Evolutionary conservation across 495 filamentous ascomycete genomes (phyloP).

Genomic region (Annulohypoxylon maeteangense): DNA sequence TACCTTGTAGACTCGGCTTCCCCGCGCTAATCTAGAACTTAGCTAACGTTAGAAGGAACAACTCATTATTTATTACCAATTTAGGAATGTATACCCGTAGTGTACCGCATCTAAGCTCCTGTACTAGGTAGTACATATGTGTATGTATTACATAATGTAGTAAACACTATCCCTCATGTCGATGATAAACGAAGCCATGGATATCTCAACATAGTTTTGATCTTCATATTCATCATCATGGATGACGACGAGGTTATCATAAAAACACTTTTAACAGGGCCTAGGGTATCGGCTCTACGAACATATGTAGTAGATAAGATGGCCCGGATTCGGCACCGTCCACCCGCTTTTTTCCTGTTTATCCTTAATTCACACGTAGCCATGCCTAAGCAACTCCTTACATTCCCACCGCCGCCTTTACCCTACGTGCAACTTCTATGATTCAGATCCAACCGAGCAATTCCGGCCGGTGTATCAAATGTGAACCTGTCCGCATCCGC

Average conservation of each 20-base stretch:
- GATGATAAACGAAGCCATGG: no score
- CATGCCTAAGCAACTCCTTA: conserved; percentile 12
- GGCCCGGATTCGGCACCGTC: not conserved
- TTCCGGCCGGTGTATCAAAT: conserved; percentile 11
- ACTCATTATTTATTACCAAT: not conserved
- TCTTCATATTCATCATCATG: not conserved
- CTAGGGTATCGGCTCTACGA: conserved; percentile 8
- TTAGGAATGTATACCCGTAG: not conserved
- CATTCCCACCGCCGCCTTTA: conserved; percentile 21
- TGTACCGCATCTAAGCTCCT: not conserved
- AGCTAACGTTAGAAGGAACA: not conserved
- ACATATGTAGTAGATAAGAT: conserved; percentile 17
- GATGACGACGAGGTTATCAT: not conserved
- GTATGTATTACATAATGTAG: no score
- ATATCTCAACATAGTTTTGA: not conserved
- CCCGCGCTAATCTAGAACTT: conserved; percentile 15
- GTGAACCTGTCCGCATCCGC: conserved; percentile 19
- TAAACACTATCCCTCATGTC: no score
- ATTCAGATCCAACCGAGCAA: conserved; percentile 28
- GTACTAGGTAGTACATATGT: no score
- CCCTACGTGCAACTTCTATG: conserved; percentile 35
- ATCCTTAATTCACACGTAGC: conserved; percentile 37
- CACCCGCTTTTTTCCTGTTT: conserved; percentile 14
- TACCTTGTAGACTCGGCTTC: not conserved
- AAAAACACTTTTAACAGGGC: conserved; percentile 24